Evolutionary conservation across 306 rosid species (phyloP), one percentile per base, ranked within the genome.

Genomic region (Mimosa bimucronata): DNA sequence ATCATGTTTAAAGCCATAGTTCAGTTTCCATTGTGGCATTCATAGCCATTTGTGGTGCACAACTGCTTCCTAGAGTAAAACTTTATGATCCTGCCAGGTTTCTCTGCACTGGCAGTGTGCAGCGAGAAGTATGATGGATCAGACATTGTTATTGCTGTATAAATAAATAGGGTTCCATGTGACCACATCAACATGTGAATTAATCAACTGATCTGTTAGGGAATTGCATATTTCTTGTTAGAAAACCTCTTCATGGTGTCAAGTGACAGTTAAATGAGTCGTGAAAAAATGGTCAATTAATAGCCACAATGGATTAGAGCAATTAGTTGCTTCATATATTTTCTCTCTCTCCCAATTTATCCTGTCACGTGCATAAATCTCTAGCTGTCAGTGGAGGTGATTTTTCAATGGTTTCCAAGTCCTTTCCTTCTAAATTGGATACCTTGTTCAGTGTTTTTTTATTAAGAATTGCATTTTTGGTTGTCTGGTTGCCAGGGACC

Each of bases 31-130:
- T 89, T 81, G 16, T 88, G 92, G 93, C 89, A 90, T 91, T 82
- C 85, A 71, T 82, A 88, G 94, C 97, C 93, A 80, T 66, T 50
- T 81, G 90, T 87, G 89, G 94, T 75, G 73, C 77, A 28, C 83
- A 58, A 82, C 77, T 74, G 94, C 97, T 93, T 96, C 99, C 99
- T 85, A 96, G 38, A 91, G 73, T 87, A 83, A 89, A 71, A 10
- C 73, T 64, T 16, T 25, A 19, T 82, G 97, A 88, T 84, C 97
- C 97, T 93, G 94, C 94, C 97, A 96, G 99, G 99, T 96, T 93
- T 93, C 98, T 91, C 92, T 96, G 98, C 85, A 96, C 90, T 93
- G 99, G 80, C 98, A 96, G 98, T 93, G 99, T 93, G 88, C 99
- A 90, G 99, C 42, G 99, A 93, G 99, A 96, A 96, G 98, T 96